Percentiles rank a stretch among this genome's conserved stretches.
These are phyloP conservation scores for Penicillium aurantiogriseum DNA, from an alignment of 2,329 filamentous ascomycete species.

Conservation along the genomic window DNA sequence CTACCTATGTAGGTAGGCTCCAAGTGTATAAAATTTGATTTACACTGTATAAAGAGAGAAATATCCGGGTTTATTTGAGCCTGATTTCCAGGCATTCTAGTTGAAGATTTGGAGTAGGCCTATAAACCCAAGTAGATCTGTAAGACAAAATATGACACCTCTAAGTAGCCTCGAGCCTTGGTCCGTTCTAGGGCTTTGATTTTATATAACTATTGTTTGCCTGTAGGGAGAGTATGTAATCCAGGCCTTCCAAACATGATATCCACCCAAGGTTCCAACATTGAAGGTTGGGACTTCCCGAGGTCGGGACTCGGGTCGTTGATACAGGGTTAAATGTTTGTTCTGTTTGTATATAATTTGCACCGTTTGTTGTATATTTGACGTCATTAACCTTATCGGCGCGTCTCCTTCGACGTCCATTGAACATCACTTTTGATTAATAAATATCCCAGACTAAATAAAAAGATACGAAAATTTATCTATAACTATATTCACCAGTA, in stretches of 20 bases:
- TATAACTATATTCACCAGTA: not conserved
- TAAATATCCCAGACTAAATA: accelerated
- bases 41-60: not conserved
- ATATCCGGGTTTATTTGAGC: not conserved
- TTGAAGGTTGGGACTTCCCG: not conserved
- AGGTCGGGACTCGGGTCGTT: not conserved
- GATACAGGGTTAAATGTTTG: not conserved
- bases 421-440: slow-evolving; percentile 7
- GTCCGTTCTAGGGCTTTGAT: not conserved
- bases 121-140: not conserved
- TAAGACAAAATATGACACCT: no score
- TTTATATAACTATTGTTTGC: not conserved
- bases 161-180: not conserved
- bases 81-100: not conserved
- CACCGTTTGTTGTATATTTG: slow-evolving; percentile 5
- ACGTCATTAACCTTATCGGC: slow-evolving; percentile 21
- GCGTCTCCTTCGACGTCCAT: slow-evolving; percentile 21
- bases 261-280: not conserved
- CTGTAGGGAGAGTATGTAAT: not conserved
- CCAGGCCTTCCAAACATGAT: no score
- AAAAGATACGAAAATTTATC: not conserved
- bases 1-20: not conserved
- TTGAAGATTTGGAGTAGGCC: not conserved
- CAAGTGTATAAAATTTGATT: not conserved
- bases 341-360: slow-evolving; percentile 1